Evolutionary conservation across 495 filamentous ascomycete genomes (phyloP).

Genomic region (Hypoxylon intermedium): DNA sequence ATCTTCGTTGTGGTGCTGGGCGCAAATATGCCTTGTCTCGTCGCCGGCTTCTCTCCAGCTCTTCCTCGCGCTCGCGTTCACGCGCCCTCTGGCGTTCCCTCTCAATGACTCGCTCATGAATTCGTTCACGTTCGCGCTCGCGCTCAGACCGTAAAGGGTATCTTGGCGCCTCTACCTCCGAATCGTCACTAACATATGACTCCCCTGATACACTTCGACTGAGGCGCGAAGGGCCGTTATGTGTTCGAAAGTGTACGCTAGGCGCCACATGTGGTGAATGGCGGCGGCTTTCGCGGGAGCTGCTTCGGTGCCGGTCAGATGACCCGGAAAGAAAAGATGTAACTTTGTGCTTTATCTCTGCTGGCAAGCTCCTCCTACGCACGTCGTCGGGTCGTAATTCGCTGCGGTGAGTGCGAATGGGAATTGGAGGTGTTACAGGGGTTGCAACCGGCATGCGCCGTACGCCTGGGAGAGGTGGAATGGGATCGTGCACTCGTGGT

Average conservation of each 20-base stretch:
- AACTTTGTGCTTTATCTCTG: constrained; percentile 41
- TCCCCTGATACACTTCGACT: constrained; percentile 42
- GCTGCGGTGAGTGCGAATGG: constrained; percentile 32
- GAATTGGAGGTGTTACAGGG: constrained; percentile 17
- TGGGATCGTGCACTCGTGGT: constrained; percentile 20
- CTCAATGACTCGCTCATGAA: constrained; percentile 40
- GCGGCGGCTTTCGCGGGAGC: constrained; percentile 33
- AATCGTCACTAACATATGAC: constrained; percentile 40
- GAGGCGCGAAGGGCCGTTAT: constrained; percentile 26
- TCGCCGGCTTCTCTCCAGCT: constrained; percentile 34
- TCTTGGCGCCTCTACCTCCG: constrained; percentile 28
- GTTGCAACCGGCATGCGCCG: constrained; percentile 38
- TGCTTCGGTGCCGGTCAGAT: constrained; percentile 37
- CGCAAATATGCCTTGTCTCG: constrained; percentile 43
- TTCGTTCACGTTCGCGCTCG: constrained; percentile 35
- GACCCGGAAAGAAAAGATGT: constrained; percentile 37
- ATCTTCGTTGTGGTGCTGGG: constrained; percentile 44
- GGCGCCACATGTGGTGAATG: constrained; percentile 7
- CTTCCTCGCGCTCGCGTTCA: constrained; percentile 39
- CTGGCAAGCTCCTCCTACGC: constrained; percentile 36
- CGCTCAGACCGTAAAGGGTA: constrained; percentile 32
- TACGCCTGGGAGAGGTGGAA: constrained; percentile 34
- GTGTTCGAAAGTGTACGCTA: constrained; percentile 32
- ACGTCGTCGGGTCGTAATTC: constrained; percentile 37
- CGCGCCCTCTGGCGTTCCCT: constrained; percentile 41